These are phyloP conservation scores for Blastobotrys mokoenaii DNA, from an alignment of 805 yeast species.

Conservation along the genomic window DNA sequence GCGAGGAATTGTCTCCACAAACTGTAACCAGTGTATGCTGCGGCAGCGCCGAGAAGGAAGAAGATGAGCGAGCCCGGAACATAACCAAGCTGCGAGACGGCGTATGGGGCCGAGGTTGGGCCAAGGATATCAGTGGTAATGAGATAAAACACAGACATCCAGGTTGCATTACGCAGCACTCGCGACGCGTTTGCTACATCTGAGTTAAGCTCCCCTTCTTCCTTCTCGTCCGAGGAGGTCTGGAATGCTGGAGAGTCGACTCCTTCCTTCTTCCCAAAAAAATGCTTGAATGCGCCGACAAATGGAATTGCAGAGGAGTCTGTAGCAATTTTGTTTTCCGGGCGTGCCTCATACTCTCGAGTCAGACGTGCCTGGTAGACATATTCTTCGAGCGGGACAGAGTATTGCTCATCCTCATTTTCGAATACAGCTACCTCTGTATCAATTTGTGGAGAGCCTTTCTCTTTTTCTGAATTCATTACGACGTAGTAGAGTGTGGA, in stretches of 20 bases:
- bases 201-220: constrained; percentile 2
- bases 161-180: constrained; percentile 18
- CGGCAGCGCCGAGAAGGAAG: constrained; percentile 34
- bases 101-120: constrained; percentile 40
- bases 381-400: constrained; percentile 19
- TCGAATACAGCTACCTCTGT: neutral
- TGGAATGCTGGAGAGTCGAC: neutral
- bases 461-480: neutral
- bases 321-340: constrained; percentile 9
- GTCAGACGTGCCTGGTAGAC: constrained; percentile 15
- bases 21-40: constrained; percentile 36
- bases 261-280: constrained; percentile 3
- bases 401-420: neutral
- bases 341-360: constrained; percentile 13
- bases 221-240: neutral
- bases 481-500: too few relatives aligned
- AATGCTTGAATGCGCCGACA: constrained; percentile 8
- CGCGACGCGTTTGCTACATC: constrained; percentile 13
- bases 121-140: constrained; percentile 43
- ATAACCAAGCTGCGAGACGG: constrained; percentile 36
- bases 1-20: constrained; percentile 31
- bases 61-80: constrained; percentile 39
- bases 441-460: neutral
- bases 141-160: constrained; percentile 33
- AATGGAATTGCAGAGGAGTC: constrained; percentile 9